Conservation (phyloP, 2,329 filamentous ascomycete species). For the Aspergillus hortae region DNA sequence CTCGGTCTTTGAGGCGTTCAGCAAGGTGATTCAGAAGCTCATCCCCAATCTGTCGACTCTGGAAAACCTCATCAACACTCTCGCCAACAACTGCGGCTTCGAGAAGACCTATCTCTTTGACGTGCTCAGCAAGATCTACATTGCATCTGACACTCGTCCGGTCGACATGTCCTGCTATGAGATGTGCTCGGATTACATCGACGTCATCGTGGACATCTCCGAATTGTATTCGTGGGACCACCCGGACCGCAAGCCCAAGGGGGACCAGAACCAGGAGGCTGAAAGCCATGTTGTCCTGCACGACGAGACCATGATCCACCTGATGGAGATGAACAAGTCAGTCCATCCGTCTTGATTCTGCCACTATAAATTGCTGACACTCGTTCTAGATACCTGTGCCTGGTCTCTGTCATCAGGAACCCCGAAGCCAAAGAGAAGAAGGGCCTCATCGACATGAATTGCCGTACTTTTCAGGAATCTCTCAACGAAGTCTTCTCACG, state of each 20-base stretch:
- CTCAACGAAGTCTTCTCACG: conserved; percentile 59
- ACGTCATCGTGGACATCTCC: conserved; percentile 94
- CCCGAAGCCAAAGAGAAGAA: conserved; percentile 63
- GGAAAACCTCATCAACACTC: conserved; percentile 88
- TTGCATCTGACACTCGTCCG: conserved; percentile 89
- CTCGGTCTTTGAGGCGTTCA: conserved; percentile 96
- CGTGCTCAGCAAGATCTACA: conserved; percentile 96
- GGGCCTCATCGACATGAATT: conserved; percentile 64
- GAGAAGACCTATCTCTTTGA: conserved; percentile 99
- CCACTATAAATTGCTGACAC: conserved; percentile 13
- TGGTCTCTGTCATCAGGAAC: conserved; percentile 63
- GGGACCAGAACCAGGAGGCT: conserved; percentile 50
- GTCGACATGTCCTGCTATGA: conserved; percentile 96
- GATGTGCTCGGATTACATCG: conserved; percentile 97
- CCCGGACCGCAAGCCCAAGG: conserved; percentile 37
- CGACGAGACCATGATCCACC: conserved; percentile 60
- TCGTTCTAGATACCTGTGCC: conserved; percentile 54
- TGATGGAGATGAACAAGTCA: conserved; percentile 65
- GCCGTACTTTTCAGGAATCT: conserved; percentile 60
- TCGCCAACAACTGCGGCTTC: conserved; percentile 90
- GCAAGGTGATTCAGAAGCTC: conserved; percentile 96
- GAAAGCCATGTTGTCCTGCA: conserved; percentile 63
- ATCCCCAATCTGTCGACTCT: conserved; percentile 90
- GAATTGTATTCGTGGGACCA: conserved; percentile 84
- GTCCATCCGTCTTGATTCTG: conserved; percentile 16